Percentiles rank a stretch among this genome's conserved stretches.
phyloP scores from a whole-genome alignment of 306 rosid species.

The Quercus agrifolia region DNA sequence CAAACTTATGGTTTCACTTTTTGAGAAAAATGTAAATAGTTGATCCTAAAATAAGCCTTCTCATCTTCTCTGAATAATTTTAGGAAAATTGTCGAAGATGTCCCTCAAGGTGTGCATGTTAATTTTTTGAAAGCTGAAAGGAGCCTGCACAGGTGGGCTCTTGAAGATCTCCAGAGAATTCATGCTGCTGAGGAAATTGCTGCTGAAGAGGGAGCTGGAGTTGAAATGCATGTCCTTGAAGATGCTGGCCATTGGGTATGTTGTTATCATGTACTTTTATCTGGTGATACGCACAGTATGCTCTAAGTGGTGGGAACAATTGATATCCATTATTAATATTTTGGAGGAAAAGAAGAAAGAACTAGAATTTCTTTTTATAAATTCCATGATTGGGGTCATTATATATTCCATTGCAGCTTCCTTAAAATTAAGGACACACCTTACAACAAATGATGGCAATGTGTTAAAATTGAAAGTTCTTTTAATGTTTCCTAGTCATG shows the following conservation, averaged over 20 bases:
- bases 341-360: not conserved
- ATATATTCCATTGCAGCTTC: not conserved
- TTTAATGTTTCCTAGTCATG: not conserved
- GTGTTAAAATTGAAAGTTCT: not conserved
- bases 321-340: not conserved
- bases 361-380: not conserved
- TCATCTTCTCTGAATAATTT: not conserved
- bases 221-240: constrained; percentile 97
- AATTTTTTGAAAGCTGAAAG: constrained; percentile 97
- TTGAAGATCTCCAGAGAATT: constrained; percentile 86
- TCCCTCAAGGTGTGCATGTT: constrained; percentile 91
- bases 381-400: not conserved
- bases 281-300: not conserved
- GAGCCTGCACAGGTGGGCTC: constrained; percentile 98
- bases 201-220: constrained; percentile 93
- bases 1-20: not conserved
- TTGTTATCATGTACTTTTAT: not conserved
- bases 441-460: not conserved
- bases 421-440: not conserved
- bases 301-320: not conserved
- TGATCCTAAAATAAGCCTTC: constrained; percentile 7
- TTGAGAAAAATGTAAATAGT: not conserved
- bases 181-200: constrained; percentile 93
- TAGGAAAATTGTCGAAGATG: constrained; percentile 94
- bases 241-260: constrained; percentile 99